Conservation (phyloP, 169 alveolate genomes). For the Theileria sp. region DNA sequence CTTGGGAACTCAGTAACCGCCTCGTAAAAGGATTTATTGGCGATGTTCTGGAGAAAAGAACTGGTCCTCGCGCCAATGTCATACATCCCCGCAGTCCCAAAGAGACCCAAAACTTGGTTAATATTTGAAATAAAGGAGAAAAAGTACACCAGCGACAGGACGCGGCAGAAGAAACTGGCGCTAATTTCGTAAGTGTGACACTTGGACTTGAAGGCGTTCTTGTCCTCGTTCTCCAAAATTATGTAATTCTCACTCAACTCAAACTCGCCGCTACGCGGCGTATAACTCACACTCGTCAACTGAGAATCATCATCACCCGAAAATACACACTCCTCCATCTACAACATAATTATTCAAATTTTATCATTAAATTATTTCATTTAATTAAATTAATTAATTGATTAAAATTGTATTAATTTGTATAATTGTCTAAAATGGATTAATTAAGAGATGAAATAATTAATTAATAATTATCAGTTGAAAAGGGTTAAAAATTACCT, state of each 20-base stretch:
- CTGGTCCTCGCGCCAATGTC: slow-evolving; percentile 14
- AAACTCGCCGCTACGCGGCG: slow-evolving; percentile 24
- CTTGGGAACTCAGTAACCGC: slow-evolving; percentile 8
- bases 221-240: slow-evolving; percentile 5
- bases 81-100: slow-evolving; percentile 10
- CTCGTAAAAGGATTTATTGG: neutral
- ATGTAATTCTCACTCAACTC: slow-evolving; percentile 6
- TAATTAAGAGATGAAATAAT: neutral
- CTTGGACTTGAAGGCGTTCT: neutral
- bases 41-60: neutral
- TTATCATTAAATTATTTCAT: neutral
- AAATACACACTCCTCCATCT: slow-evolving; percentile 20
- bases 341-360: neutral
- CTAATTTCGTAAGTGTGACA: slow-evolving; percentile 22
- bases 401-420: no score
- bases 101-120: slow-evolving; percentile 38
- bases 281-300: slow-evolving; percentile 15
- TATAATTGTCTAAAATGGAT: neutral
- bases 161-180: slow-evolving; percentile 29
- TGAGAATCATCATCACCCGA: slow-evolving; percentile 19
- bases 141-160: slow-evolving; percentile 28
- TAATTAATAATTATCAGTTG: neutral
- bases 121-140: slow-evolving; percentile 44
- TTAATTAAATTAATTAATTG: no score
- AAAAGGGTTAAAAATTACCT: neutral